phyloP scores from a whole-genome alignment of 352 stramenopile genomes.

The Globisporangium parvum region DNA sequence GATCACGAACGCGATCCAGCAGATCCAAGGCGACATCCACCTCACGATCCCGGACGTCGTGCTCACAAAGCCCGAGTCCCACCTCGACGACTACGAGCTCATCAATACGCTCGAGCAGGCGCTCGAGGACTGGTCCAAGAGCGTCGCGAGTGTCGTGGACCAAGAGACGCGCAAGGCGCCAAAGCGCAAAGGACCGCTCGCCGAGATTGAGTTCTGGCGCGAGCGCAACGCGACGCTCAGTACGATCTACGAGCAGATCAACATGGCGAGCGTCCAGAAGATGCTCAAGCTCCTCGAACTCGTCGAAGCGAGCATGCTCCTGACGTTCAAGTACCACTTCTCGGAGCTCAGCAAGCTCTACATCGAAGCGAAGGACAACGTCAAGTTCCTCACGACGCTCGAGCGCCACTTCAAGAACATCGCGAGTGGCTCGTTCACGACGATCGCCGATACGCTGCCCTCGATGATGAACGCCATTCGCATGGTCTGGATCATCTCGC shows the following conservation, averaged over 20 bases:
- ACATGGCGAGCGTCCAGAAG: slow-evolving; percentile 92
- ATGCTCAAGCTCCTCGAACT: slow-evolving; percentile 93
- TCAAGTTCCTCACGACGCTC: slow-evolving; percentile 95
- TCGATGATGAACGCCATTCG: slow-evolving; percentile 96
- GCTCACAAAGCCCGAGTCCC: slow-evolving; percentile 83
- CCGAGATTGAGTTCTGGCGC: slow-evolving; percentile 96
- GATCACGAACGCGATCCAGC: slow-evolving; percentile 90
- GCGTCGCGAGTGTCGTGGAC: slow-evolving; percentile 86
- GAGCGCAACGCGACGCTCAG: slow-evolving; percentile 91
- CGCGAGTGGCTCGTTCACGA: slow-evolving; percentile 81
- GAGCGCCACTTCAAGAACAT: slow-evolving; percentile 97
- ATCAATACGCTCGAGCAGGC: slow-evolving; percentile 88
- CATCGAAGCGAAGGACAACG: slow-evolving; percentile 94
- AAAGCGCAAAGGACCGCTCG: slow-evolving; percentile 87
- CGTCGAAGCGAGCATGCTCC: slow-evolving; percentile 86
- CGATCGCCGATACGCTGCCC: slow-evolving; percentile 90
- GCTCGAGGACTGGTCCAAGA: slow-evolving; percentile 92
- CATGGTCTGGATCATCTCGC: slow-evolving; percentile 97
- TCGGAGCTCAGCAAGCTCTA: slow-evolving; percentile 93
- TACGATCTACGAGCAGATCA: slow-evolving; percentile 95
- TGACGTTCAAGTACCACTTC: slow-evolving; percentile 94
- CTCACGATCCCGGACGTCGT: slow-evolving; percentile 90
- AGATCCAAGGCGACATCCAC: slow-evolving; percentile 93
- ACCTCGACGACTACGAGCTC: slow-evolving; percentile 82
- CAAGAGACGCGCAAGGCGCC: slow-evolving; percentile 84